phyloP scores from a whole-genome alignment of 2,329 filamentous ascomycete genomes.

The Pyrenophora tritici-repentis region DNA sequence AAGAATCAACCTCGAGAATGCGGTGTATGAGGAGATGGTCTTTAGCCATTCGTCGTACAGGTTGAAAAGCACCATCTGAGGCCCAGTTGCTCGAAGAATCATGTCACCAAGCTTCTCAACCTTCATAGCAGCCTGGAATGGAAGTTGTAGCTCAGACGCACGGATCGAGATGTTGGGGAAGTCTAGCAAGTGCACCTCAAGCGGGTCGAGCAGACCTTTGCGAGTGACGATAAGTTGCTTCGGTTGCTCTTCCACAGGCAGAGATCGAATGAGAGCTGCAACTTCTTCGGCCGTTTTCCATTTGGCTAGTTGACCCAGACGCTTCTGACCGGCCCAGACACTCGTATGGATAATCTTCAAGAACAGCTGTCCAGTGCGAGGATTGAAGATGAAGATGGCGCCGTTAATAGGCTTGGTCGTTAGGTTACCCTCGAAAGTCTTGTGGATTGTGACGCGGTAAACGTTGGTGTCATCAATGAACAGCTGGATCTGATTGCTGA shows the following conservation, averaged over 20 bases:
- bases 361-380: slow-evolving; percentile 96
- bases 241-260: slow-evolving; percentile 96
- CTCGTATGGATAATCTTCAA: slow-evolving; percentile 99
- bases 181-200: slow-evolving; percentile 95
- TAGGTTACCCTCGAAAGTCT: slow-evolving; percentile 98
- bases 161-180: slow-evolving; percentile 99
- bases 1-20: slow-evolving; percentile 91
- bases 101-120: slow-evolving; percentile 99
- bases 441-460: slow-evolving; percentile 98
- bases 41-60: slow-evolving; percentile 99
- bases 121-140: slow-evolving; percentile 99
- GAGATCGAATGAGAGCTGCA: slow-evolving; percentile 89
- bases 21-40: slow-evolving; percentile 97
- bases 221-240: slow-evolving; percentile 98
- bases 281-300: slow-evolving; percentile 99
- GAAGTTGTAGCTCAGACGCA: slow-evolving; percentile 92
- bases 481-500: slow-evolving; percentile 98
- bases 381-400: slow-evolving; percentile 99
- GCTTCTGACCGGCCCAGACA: slow-evolving; percentile 98
- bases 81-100: slow-evolving; percentile 95
- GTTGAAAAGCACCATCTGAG: slow-evolving; percentile 99
- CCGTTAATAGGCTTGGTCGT: slow-evolving; percentile 99
- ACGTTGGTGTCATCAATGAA: slow-evolving; percentile 99
- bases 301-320: slow-evolving; percentile 95
- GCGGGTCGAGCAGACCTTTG: slow-evolving; percentile 93